Evolutionary conservation across 805 yeast genomes (phyloP).

Genomic region (Yarrowia sp.): DNA sequence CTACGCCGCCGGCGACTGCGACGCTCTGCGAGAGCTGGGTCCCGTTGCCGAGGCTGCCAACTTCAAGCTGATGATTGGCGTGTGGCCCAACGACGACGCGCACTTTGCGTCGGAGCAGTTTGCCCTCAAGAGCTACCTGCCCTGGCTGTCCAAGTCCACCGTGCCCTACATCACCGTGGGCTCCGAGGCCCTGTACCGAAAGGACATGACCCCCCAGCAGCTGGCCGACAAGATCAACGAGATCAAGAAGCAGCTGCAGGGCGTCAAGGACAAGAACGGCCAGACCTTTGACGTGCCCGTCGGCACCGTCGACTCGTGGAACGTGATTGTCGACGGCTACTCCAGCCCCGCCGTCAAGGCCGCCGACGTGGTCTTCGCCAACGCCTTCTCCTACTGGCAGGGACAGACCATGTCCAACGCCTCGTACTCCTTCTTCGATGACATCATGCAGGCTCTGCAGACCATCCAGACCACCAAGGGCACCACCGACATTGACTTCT

Average conservation of each 20-base stretch:
- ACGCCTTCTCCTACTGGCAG: conserved; percentile 99
- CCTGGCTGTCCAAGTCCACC: conserved; percentile 64
- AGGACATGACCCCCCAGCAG: conserved; percentile 74
- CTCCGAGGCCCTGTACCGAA: conserved; percentile 94
- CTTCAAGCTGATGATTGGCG: conserved; percentile 79
- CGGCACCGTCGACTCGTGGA: conserved; percentile 97
- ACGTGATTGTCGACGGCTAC: conserved; percentile 81
- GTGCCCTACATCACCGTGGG: conserved; percentile 87
- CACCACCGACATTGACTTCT: conserved; percentile 81
- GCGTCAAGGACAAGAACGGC: conserved; percentile 80
- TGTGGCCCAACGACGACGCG: conserved; percentile 91
- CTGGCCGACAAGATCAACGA: conserved; percentile 72
- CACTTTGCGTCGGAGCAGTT: conserved; percentile 76
- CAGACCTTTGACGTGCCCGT: conserved; percentile 76
- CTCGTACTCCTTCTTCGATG: conserved; percentile 91
- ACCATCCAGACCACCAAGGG: conserved; percentile 86
- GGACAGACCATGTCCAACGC: conserved; percentile 87
- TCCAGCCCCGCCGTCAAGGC: conserved; percentile 74
- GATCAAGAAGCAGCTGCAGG: conserved; percentile 60
- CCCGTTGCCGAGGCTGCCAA: conserved; percentile 85
- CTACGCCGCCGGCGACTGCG: conserved; percentile 93
- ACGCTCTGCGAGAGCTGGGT: conserved; percentile 81
- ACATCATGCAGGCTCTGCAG: conserved; percentile 96
- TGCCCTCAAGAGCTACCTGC: conserved; percentile 75
- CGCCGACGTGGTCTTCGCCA: conserved; percentile 86